Base-by-base conservation (phyloP, 208 protist species). In the Borovskyia barvae region DNA sequence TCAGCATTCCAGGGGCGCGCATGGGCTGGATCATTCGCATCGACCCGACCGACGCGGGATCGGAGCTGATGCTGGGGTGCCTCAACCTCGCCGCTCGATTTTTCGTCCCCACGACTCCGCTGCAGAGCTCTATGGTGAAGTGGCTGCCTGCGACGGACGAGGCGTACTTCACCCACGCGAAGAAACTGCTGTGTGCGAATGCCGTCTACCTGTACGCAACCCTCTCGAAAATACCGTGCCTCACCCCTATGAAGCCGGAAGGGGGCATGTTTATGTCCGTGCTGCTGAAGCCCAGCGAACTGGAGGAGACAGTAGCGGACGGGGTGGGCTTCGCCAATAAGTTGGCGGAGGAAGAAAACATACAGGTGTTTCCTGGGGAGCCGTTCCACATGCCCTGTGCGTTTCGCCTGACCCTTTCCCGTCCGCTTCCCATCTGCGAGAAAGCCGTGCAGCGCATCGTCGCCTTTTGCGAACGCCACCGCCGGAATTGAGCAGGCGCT, bases 241-340 rank as follows among this genome's bases (percentile, higher is more conserved):
- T 66, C 20, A 42, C 29, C 5, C 60, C 50, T 32, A 66, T 51
- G 60, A 65, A 60, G 41, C 92, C 94, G 19, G 46, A 72, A 43
- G 93, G 79, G 8, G 73, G 92, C 54, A 97, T 97, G 93, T 98
- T 97, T 68, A 80, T 97, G 36, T 72, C 75, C 19, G 82, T 98
- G 25, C 36, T 72, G n/a, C 85, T 98, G n/a, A 73, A 95, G 39
- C 43, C 82, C 5, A 54, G 66, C 2, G 56, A 79, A 58, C 83
- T 97, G 55, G 81, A 94, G 28, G 36, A 55, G 22, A 60, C 62
- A 36, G 59, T 78, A 45, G 45, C 36, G 28, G 72, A 85, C 39
- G 65, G 97, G 52, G 52, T 86, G 5, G 68, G 68, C 28, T 97
- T 98, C 53, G 72, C 71, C 14, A 61, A 79, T 56, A 79, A 52